phyloP scores from a whole-genome alignment of 2,329 filamentous ascomycete genomes.

The Penicillium occitanis region DNA sequence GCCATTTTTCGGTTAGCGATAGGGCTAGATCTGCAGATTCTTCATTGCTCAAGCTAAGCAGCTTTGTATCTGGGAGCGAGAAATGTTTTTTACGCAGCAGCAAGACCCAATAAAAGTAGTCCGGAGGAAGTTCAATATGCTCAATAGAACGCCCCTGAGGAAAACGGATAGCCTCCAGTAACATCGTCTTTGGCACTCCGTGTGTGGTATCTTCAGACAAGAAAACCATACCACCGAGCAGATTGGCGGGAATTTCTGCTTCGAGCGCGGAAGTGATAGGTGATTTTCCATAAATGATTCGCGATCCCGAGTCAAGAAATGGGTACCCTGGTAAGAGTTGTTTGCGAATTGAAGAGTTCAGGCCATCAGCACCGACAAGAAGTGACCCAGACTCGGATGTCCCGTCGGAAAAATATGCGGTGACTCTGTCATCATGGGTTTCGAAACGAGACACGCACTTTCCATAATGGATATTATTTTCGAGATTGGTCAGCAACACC shows the following conservation, averaged over 20 bases:
- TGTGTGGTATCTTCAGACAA: conserved; percentile 20
- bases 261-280: conserved; percentile 24
- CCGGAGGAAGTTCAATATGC: conserved; percentile 24
- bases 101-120: conserved; percentile 32
- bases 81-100: conserved; percentile 19
- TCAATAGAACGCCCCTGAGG: conserved; percentile 19
- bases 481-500: conserved; percentile 33
- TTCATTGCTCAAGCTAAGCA: conserved; percentile 21
- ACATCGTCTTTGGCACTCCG: conserved; percentile 21
- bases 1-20: conserved; percentile 30
- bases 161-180: conserved; percentile 27
- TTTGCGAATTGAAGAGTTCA: conserved; percentile 37
- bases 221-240: conserved; percentile 24
- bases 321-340: conserved; percentile 39
- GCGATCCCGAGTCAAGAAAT: conserved; percentile 40
- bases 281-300: conserved; percentile 46
- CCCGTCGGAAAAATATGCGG: conserved; percentile 37
- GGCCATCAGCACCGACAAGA: conserved; percentile 44
- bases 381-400: conserved; percentile 32
- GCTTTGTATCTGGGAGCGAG: conserved; percentile 19
- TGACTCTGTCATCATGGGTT: conserved; percentile 25
- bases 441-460: conserved; percentile 30
- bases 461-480: conserved; percentile 33
- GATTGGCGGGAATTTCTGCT: conserved; percentile 16
- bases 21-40: conserved; percentile 24